Evolutionary conservation across 2,329 filamentous ascomycete genomes (phyloP).

Genomic region (Thielaviopsis punctulata): DNA sequence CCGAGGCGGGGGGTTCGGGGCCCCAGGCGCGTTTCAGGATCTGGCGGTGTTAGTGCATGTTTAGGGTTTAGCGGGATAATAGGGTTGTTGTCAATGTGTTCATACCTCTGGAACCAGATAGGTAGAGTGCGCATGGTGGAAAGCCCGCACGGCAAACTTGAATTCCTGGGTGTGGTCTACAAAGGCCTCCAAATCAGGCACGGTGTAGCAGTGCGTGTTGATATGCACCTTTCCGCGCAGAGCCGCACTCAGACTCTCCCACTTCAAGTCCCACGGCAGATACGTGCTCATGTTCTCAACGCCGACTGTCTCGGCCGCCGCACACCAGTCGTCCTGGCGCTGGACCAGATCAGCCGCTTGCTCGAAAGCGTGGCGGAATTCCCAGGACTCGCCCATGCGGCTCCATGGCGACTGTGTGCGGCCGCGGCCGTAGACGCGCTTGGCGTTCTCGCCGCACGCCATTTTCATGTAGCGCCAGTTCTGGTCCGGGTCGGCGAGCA

Average conservation of each 20-base stretch:
- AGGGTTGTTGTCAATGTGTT: too few species aligned
- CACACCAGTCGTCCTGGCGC: slow-evolving; percentile 52
- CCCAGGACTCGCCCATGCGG: slow-evolving; percentile 51
- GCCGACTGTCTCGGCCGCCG: slow-evolving; percentile 32
- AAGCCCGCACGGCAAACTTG: slow-evolving; percentile 46
- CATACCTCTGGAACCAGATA: slow-evolving; percentile 46
- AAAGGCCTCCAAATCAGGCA: slow-evolving; percentile 51
- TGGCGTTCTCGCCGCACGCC: slow-evolving; percentile 57
- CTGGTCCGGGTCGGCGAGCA: slow-evolving; percentile 48
- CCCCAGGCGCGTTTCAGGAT: slow-evolving; percentile 41
- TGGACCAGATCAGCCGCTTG: slow-evolving; percentile 38
- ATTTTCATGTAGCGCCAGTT: slow-evolving; percentile 60
- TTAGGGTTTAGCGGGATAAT: too few species aligned
- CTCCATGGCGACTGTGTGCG: slow-evolving; percentile 39
- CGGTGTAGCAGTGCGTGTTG: slow-evolving; percentile 56
- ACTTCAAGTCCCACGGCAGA: slow-evolving; percentile 42
- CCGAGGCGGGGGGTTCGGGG: slow-evolving; percentile 34
- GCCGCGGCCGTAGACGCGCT: slow-evolving; percentile 38
- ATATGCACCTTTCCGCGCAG: slow-evolving; percentile 50
- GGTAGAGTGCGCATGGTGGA: slow-evolving; percentile 54
- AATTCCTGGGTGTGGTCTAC: slow-evolving; percentile 58
- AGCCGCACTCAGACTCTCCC: slow-evolving; percentile 45
- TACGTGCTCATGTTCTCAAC: slow-evolving; percentile 35
- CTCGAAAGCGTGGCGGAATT: slow-evolving; percentile 51
- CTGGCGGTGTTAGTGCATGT: slow-evolving; percentile 15